Evolutionary conservation across 768 basidiomycete species (phyloP).

Genomic region (Pleurotus giganteus): DNA sequence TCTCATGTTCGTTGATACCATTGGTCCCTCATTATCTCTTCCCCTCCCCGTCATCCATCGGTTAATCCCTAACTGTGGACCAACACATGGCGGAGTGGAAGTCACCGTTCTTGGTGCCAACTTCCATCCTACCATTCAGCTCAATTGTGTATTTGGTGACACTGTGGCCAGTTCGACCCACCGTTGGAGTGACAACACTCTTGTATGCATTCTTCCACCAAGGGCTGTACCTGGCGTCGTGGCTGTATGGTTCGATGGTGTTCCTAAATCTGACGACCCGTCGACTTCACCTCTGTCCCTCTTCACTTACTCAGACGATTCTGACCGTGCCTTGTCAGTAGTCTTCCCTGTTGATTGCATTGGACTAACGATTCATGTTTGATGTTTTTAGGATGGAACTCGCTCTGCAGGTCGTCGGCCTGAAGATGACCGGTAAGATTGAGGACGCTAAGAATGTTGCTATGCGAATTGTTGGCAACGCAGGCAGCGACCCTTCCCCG

Average conservation of each 20-base stretch:
- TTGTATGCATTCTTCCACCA: slow-evolving; percentile 90
- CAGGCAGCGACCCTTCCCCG: slow-evolving; percentile 51
- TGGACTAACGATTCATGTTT: slow-evolving; percentile 14
- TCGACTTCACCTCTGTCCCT: slow-evolving; percentile 50
- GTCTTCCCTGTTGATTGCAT: slow-evolving; percentile 12
- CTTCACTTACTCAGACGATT: slow-evolving; percentile 90
- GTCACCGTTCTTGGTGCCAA: slow-evolving; percentile 92
- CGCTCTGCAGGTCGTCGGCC: slow-evolving; percentile 89
- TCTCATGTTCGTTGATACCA: slow-evolving; percentile 60
- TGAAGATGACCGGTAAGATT: slow-evolving; percentile 96
- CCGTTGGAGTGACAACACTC: slow-evolving; percentile 89
- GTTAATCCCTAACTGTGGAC: slow-evolving; percentile 80
- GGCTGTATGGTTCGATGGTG: slow-evolving; percentile 83
- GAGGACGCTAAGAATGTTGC: slow-evolving; percentile 93
- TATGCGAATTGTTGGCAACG: slow-evolving; percentile 83
- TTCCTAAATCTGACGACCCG: slow-evolving; percentile 56
- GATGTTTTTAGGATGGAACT: slow-evolving; percentile 79
- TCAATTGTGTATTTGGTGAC: slow-evolving; percentile 86
- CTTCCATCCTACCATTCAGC: slow-evolving; percentile 71
- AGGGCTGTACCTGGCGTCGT: slow-evolving; percentile 80
- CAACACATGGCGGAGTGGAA: slow-evolving; percentile 91
- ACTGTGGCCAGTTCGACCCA: slow-evolving; percentile 79
- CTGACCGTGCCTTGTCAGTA: slow-evolving; percentile 83
- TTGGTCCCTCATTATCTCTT: slow-evolving; percentile 44
- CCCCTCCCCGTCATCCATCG: slow-evolving; percentile 78